phyloP scores from a whole-genome alignment of 1,139 yeast species.

The Scheffersomyces titani region DNA sequence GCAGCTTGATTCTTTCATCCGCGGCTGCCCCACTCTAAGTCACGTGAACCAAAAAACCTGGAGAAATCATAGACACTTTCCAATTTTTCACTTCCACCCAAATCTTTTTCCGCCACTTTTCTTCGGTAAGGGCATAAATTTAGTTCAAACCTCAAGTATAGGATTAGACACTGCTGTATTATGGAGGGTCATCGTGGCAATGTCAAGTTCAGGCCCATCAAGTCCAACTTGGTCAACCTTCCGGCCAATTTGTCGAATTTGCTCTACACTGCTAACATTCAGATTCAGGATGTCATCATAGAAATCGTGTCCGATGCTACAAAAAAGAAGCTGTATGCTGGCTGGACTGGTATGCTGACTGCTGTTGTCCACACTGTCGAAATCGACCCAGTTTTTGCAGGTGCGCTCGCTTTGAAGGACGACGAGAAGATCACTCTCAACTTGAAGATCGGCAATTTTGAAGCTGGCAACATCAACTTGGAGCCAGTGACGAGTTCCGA shows the following conservation, averaged over 20 bases:
- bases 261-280: constrained; percentile 55
- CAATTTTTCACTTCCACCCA: background rate
- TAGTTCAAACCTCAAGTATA: background rate
- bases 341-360: constrained; percentile 78
- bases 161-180: background rate
- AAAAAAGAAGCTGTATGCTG: constrained; percentile 49
- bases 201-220: constrained; percentile 32
- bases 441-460: constrained; percentile 47
- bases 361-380: constrained; percentile 32
- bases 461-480: constrained; percentile 63
- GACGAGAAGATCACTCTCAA: constrained; percentile 41
- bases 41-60: constrained; percentile 5
- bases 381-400: constrained; percentile 42
- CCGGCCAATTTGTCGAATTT: constrained; percentile 53
- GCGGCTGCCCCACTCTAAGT: constrained; percentile 3
- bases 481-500: constrained; percentile 81
- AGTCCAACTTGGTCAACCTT: constrained; percentile 59
- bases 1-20: constrained; percentile 1
- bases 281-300: constrained; percentile 62
- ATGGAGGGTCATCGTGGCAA: constrained; percentile 44
- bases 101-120: constrained; percentile 2
- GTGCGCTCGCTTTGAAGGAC: constrained; percentile 52
- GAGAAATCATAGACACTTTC: constrained; percentile 4
- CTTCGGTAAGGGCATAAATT: constrained; percentile 1
- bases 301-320: constrained; percentile 32